Evolutionary conservation across 305 asterid species (phyloP), one percentile per base, ranked within the genome.

Genomic region (Petunia hybrid): DNA sequence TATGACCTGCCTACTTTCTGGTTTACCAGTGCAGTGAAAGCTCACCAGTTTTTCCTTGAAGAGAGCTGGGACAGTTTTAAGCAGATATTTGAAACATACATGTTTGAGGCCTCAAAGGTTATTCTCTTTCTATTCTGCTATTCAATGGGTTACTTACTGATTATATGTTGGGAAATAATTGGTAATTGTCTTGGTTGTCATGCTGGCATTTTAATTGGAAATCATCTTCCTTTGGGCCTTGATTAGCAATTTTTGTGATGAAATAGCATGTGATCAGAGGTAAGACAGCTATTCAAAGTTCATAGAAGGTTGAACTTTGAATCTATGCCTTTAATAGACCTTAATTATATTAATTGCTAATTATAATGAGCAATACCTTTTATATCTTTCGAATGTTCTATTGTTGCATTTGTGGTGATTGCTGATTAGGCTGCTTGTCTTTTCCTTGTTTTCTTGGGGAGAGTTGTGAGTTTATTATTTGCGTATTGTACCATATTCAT

Each of bases 91-190:
- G 98, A 93, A 75, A 91, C 84, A 73, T 92, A 96, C 90, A 89
- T 96, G 99, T 87, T 87, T 42, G 98, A 96, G 87, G 98, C 95
- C 76, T 91, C 98, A 10, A 96, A 93, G 99, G 99, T 96, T 93
- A 82, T 84, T 80, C 57, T 57, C 82, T 69, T 42, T 56, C 62
- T 68, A 12, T 42, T 77, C 22, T 5, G 16, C 53, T 56, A 16
- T 46, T 60, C 1, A 31, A 14, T 16, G 57, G 42, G 63, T 6
- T 75, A 35, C 4, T 53, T 57, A 55, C 68, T 13, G 80, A 76
- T 76, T 43, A 77, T 61, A 77, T 61, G 57, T 35, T 1, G 10
- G 38, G 35, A 61, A 77, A 13, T 41, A 43, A 12, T 61, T 77
- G 81, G 42, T 56, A 41, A 61, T 8, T 43, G 31, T 45, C 71